A percentile compares a stretch with the other conserved stretches of the same genome.
phyloP scores from a whole-genome alignment of 108 stramenopile species.

The Schizochytrium sp. region DNA sequence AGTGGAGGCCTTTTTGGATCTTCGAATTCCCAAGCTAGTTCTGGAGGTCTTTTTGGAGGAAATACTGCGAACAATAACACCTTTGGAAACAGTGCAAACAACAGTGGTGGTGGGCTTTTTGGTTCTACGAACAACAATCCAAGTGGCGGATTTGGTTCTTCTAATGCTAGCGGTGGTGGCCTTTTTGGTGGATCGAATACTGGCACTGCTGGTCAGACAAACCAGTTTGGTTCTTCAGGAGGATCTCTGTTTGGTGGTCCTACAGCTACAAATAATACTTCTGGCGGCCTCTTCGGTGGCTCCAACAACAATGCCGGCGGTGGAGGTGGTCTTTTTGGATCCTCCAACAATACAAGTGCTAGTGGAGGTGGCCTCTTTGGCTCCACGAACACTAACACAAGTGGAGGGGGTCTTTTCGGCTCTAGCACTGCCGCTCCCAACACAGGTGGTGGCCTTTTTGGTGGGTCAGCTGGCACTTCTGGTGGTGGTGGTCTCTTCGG shows the following conservation, averaged over 20 bases:
- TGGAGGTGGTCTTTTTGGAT: constrained; percentile 78
- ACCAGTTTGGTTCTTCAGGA: neutral
- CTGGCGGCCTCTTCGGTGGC: constrained; percentile 75
- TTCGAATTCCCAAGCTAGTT: neutral
- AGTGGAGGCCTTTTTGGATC: constrained; percentile 24
- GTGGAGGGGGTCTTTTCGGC: constrained; percentile 71
- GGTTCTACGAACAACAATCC: neutral
- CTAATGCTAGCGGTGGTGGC: constrained; percentile 69
- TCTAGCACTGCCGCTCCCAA: neutral
- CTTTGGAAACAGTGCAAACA: neutral
- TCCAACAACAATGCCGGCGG: constrained; percentile 71
- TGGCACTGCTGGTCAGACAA: neutral
- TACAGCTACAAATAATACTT: neutral
- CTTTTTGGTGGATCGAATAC: constrained; percentile 82
- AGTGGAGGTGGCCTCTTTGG: constrained; percentile 59
- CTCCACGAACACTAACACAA: neutral
- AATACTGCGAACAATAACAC: neutral
- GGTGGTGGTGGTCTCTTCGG: constrained; percentile 2
- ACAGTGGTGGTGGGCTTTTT: constrained; percentile 14
- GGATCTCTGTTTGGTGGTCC: constrained; percentile 70
- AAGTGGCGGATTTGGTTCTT: constrained; percentile 21
- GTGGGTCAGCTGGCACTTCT: constrained; percentile 71
- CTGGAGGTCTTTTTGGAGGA: too few species aligned
- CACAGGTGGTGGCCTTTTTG: constrained; percentile 77
- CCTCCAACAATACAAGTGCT: constrained; percentile 67